Evolutionary conservation across 148 eudicot genomes (phyloP), one percentile per base, ranked within the genome.

Genomic region (Rhododendron mucronatum): DNA sequence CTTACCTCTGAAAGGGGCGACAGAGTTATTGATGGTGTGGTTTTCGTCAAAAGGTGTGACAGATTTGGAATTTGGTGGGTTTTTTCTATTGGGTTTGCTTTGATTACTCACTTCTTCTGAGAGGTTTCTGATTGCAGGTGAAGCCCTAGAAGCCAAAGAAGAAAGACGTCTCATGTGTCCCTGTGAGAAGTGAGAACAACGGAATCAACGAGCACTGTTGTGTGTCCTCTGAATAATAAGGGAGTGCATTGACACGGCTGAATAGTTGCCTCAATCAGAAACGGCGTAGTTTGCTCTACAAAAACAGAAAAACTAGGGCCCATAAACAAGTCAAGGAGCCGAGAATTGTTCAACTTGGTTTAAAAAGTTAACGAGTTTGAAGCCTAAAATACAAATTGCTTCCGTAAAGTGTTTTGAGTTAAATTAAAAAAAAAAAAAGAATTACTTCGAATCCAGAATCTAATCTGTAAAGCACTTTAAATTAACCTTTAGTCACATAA

Each of bases 111-210:
- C 15, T 75, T 89, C 89, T 74, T 86, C 50, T 6, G 88, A 23
- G 7, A 87, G 86, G 74, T 53, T 86, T 82, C 51, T 41, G 73
- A 61, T 41, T 20, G 91, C 85, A 84, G 91, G 88, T 69, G 84
- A 88, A 89, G 91, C 94, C 92, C 93, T 93, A 65, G 90, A 90
- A 90, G 94, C 91, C 83, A 90, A 84, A 86, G 92, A 88, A 77
- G 93, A 91, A 82, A 92, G 80, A 20, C 88, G 89, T 92, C 91
- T 92, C 96, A 94, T 94, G 83, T 86, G 80, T 77, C 91, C 86
- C 83, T 44, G 45, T 47, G 61, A 16, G 21, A 16, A 55, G 61
- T 18, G 75, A 33, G 79, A 78, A 78, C 28, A 59, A 61, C 75
- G 65, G 26, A 83, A 10, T 37, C 7, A 23, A 3, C 12, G 55